Conservation (phyloP, 208 protist genomes). For the Strigomonas oncopelti region DNA sequence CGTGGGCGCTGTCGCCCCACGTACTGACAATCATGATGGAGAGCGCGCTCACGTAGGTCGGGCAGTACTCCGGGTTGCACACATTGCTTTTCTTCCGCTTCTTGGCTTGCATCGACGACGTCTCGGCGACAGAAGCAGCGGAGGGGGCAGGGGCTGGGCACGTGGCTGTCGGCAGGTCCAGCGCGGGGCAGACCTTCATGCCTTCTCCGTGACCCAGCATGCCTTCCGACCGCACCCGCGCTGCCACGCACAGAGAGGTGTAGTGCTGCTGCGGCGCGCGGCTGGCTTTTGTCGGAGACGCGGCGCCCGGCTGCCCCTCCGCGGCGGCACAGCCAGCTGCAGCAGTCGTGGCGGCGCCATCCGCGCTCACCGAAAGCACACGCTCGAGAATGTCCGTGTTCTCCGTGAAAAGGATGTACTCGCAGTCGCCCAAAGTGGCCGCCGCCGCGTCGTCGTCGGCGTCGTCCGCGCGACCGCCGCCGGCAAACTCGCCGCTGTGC, state of each 20-base stretch:
- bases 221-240: neutral
- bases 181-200: too few species aligned
- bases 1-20: slow-evolving; percentile 56
- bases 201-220: neutral
- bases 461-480: slow-evolving; percentile 9
- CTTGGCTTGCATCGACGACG: neutral
- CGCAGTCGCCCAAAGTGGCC: slow-evolving; percentile 52
- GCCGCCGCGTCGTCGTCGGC: neutral
- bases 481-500: slow-evolving; percentile 35
- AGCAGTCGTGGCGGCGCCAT: too few species aligned
- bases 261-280: too few species aligned
- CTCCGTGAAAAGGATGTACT: slow-evolving; percentile 73
- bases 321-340: too few species aligned
- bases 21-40: slow-evolving; percentile 58
- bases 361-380: too few species aligned
- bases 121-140: neutral
- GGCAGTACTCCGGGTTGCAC: slow-evolving; percentile 19
- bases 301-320: too few species aligned
- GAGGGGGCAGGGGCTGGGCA: too few species aligned
- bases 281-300: too few species aligned
- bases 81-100: slow-evolving; percentile 5
- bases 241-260: neutral
- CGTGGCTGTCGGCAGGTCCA: too few species aligned
- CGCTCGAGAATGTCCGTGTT: slow-evolving; percentile 8
- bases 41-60: slow-evolving; percentile 31